A percentile compares a stretch with the other conserved stretches of the same genome.
These are phyloP conservation scores for Paramecium sonneborni DNA, from an alignment of 73 alveolate species.

Conservation along the genomic window DNA sequence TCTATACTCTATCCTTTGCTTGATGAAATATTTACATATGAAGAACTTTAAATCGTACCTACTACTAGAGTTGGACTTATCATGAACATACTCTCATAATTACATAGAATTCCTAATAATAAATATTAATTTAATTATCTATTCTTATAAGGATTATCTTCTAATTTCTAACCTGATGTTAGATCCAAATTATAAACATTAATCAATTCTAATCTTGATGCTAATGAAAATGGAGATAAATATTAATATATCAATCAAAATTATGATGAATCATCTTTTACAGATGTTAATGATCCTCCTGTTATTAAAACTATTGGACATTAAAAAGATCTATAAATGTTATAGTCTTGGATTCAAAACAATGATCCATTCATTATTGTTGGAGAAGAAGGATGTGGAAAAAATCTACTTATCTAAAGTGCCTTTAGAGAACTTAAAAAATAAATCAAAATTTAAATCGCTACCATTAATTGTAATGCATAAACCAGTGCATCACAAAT, in stretches of 20 bases:
- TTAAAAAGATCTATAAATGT: constrained; percentile 66
- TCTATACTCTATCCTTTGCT: not conserved
- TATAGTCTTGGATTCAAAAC: constrained; percentile 92
- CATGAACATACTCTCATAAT: constrained; percentile 57
- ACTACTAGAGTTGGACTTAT: constrained; percentile 64
- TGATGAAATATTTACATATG: constrained; percentile 72
- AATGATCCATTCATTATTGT: constrained; percentile 98
- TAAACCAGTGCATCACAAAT: constrained; percentile 81
- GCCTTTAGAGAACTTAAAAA: constrained; percentile 87
- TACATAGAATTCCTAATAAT: constrained; percentile 12
- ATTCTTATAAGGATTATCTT: constrained; percentile 15
- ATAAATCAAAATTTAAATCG: constrained; percentile 83
- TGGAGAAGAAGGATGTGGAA: constrained; percentile 99
- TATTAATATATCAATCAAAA: constrained; percentile 31
- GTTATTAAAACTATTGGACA: constrained; percentile 85
- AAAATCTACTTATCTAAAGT: constrained; percentile 92
- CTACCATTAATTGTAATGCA: constrained; percentile 81
- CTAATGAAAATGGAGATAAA: constrained; percentile 32
- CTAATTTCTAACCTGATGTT: constrained; percentile 41
- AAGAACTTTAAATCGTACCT: constrained; percentile 40
- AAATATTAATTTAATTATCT: constrained; percentile 50
- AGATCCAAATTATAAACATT: constrained; percentile 65
- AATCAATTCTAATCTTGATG: constrained; percentile 74
- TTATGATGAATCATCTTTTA: constrained; percentile 72
- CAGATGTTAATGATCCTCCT: constrained; percentile 88